Conservation (phyloP, 2,329 filamentous ascomycete species). For the Hypocrella siamensis region DNA sequence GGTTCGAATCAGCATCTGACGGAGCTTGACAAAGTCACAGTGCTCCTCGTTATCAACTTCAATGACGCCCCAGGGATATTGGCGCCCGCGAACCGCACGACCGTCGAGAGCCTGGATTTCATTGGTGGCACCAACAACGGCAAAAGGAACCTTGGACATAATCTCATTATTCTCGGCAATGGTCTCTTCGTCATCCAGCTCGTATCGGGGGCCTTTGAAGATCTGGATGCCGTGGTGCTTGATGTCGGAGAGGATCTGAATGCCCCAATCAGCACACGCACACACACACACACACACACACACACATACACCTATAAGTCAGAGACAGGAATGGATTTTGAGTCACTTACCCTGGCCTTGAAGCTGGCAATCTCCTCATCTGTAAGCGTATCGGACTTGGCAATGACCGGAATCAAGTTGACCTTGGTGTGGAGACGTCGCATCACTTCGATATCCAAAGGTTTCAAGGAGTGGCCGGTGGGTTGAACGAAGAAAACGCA, state of each 20-base stretch:
- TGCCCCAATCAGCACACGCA: not conserved
- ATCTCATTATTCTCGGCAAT: constrained; percentile 99
- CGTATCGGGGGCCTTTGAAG: constrained; percentile 95
- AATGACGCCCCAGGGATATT: constrained; percentile 96
- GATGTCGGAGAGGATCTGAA: constrained; percentile 88
- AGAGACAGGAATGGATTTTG: too few relatives aligned
- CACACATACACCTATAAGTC: too few relatives aligned
- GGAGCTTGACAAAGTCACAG: constrained; percentile 98
- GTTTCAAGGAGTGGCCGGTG: constrained; percentile 95
- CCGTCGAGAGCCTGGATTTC: constrained; percentile 87
- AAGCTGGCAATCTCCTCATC: constrained; percentile 91
- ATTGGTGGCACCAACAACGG: constrained; percentile 90
- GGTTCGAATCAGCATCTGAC: constrained; percentile 98
- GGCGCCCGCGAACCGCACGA: constrained; percentile 86
- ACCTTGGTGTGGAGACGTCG: constrained; percentile 98
- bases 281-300: too few relatives aligned
- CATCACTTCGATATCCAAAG: constrained; percentile 98
- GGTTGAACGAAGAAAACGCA: constrained; percentile 99
- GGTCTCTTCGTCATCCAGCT: constrained; percentile 97
- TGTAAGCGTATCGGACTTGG: constrained; percentile 94
- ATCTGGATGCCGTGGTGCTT: constrained; percentile 96
- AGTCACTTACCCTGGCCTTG: constrained; percentile 82
- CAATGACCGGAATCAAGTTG: constrained; percentile 98
- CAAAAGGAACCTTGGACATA: constrained; percentile 98
- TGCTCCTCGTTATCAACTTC: constrained; percentile 99